These are phyloP conservation scores for Pseudoneurospora amorphoporcata DNA, from an alignment of 495 filamentous ascomycete species.

Conservation along the genomic window DNA sequence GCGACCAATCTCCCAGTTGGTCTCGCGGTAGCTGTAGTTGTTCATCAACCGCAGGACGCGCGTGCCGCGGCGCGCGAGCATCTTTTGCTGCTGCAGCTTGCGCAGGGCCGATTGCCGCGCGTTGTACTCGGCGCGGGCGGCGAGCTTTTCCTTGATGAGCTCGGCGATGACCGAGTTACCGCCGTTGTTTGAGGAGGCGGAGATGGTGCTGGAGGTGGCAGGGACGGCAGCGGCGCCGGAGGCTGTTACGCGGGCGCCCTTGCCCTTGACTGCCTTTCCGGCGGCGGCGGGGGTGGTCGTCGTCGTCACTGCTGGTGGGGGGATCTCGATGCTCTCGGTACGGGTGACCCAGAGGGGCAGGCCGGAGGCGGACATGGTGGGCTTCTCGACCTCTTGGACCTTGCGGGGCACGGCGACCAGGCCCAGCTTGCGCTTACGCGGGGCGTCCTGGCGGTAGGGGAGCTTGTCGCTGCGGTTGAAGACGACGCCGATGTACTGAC, in stretches of 20 bases:
- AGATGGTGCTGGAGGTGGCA: not conserved
- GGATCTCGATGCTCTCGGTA: conserved; percentile 20
- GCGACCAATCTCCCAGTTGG: conserved; percentile 75
- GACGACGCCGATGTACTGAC: conserved; percentile 86
- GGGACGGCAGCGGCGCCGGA: not conserved
- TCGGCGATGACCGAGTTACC: conserved; percentile 15
- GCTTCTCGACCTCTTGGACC: conserved; percentile 10
- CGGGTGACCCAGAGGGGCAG: conserved; percentile 34
- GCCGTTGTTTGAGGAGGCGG: conserved; percentile 3
- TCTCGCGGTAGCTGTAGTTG: conserved; percentile 73
- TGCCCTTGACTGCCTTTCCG: not conserved
- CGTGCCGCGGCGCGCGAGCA: conserved; percentile 18
- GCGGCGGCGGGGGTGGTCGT: not conserved
- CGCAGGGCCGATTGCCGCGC: conserved; percentile 21
- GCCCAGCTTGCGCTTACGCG: conserved; percentile 58
- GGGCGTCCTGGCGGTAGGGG: conserved; percentile 61
- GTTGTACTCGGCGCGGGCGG: conserved; percentile 23
- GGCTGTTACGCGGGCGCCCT: not conserved
- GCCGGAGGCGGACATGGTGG: conserved; percentile 26
- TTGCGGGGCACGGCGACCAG: conserved; percentile 43
- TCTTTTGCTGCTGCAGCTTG: conserved; percentile 8
- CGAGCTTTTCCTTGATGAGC: conserved; percentile 30
- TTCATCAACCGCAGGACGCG: conserved; percentile 44
- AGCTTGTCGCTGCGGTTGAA: conserved; percentile 65
- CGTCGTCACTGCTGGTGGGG: not conserved